Conservation (phyloP, 225 moss, liverwort and hornwort species). For the Marchantia polymorpha region DNA sequence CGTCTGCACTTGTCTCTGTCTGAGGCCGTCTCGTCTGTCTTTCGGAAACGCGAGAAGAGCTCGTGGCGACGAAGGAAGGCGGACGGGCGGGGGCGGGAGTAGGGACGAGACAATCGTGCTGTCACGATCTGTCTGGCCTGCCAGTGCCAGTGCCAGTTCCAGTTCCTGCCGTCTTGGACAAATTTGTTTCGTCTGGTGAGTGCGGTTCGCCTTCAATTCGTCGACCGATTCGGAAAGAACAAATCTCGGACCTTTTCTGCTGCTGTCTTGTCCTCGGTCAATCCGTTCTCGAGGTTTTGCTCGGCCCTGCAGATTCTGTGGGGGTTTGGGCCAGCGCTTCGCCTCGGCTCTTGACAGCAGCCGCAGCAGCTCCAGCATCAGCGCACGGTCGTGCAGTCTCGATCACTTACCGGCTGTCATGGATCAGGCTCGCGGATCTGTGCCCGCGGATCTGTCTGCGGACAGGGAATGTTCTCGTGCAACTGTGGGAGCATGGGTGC, state of each 20-base stretch:
- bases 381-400: background rate
- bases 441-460: background rate
- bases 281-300: background rate
- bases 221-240: background rate
- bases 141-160: too few species aligned
- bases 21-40: too few species aligned
- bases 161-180: too few species aligned
- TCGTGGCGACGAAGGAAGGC: too few species aligned
- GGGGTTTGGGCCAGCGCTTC: background rate
- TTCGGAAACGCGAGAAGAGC: too few species aligned
- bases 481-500: background rate
- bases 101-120: too few species aligned
- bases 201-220: background rate
- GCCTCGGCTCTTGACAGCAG: background rate
- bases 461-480: background rate
- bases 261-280: background rate
- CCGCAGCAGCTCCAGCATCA: too few species aligned
- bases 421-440: slow-evolving; percentile 9
- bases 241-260: background rate
- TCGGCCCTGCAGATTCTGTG: background rate
- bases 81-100: too few species aligned
- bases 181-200: too few species aligned
- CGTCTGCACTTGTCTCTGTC: too few species aligned
- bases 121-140: too few species aligned
- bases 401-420: background rate